These are phyloP conservation scores for Leptographium radiaticola DNA, from an alignment of 2,329 filamentous ascomycete genomes.

Conservation along the genomic window DNA sequence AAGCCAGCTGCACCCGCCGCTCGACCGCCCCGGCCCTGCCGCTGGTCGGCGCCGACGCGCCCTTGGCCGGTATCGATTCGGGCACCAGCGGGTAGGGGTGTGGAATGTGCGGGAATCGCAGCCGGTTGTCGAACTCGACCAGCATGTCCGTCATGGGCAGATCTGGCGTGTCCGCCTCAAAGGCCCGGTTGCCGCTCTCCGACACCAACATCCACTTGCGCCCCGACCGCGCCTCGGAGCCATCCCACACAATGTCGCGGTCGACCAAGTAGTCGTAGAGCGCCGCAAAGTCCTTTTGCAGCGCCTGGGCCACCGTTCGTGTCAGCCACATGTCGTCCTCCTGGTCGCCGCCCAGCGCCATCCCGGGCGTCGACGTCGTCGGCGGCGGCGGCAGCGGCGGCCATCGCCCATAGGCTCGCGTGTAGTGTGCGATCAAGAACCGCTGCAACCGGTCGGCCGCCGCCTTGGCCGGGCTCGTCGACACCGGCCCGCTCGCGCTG, in stretches of 20 bases:
- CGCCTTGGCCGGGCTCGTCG: slow-evolving; percentile 29
- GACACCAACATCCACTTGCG: slow-evolving; percentile 53
- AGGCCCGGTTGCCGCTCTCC: slow-evolving; percentile 28
- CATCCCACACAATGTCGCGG: slow-evolving; percentile 52
- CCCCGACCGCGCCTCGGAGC: slow-evolving; percentile 43
- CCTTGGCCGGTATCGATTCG: slow-evolving; percentile 27
- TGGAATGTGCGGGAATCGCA: slow-evolving; percentile 52
- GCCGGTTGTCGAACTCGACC: slow-evolving; percentile 49
- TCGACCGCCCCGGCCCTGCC: slow-evolving; percentile 23
- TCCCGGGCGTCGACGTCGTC: slow-evolving; percentile 1
- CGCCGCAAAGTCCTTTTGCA: slow-evolving; percentile 55
- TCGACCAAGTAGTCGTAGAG: slow-evolving; percentile 61
- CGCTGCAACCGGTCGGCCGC: slow-evolving; percentile 46
- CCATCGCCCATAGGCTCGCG: slow-evolving; percentile 45
- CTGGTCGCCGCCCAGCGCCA: slow-evolving; percentile 14
- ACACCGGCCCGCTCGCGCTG: slow-evolving; percentile 16
- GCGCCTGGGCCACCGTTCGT: slow-evolving; percentile 36
- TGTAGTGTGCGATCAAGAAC: slow-evolving; percentile 48
- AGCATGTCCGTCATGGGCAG: slow-evolving; percentile 56
- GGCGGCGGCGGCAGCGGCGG: slow-evolving; percentile 23
- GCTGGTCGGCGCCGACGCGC: slow-evolving; percentile 5
- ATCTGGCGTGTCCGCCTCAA: slow-evolving; percentile 36
- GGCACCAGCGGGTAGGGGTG: slow-evolving; percentile 55
- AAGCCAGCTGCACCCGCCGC: slow-evolving; percentile 39
- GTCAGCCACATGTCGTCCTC: slow-evolving; percentile 47